A percentile compares a stretch with the other conserved stretches of the same genome.
phyloP scores from a whole-genome alignment of 345 rosid species.

The Dimocarpus longan region DNA sequence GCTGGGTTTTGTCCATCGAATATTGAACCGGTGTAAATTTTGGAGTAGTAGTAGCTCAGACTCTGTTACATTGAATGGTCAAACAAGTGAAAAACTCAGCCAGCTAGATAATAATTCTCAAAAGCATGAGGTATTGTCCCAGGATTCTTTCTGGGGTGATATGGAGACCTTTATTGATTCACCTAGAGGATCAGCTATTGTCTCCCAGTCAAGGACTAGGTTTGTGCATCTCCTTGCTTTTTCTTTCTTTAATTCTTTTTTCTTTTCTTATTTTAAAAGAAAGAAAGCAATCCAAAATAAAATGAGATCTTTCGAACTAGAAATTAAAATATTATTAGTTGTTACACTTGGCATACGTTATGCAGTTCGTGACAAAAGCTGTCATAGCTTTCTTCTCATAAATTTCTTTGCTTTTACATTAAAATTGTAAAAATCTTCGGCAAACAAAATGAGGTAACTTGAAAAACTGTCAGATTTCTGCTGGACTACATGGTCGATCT shows the following conservation, averaged over 20 bases:
- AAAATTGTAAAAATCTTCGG: neutral
- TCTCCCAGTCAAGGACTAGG: constrained; percentile 72
- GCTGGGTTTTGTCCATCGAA: constrained; percentile 37
- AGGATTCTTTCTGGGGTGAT: constrained; percentile 58
- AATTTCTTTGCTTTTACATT: neutral
- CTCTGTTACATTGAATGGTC: constrained; percentile 29
- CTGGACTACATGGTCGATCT: neutral
- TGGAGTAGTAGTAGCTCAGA: constrained; percentile 33
- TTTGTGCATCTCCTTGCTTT: constrained; percentile 25
- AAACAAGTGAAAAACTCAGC: constrained; percentile 27
- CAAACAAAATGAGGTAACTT: neutral
- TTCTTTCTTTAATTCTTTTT: constrained; percentile 12
- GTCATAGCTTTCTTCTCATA: neutral
- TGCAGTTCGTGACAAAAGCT: neutral
- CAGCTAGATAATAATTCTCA: constrained; percentile 23
- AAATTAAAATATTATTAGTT: neutral
- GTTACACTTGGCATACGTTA: neutral
- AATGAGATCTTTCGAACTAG: neutral
- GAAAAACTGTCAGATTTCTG: neutral
- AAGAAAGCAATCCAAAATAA: neutral
- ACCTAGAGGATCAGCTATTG: constrained; percentile 47
- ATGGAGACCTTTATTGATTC: constrained; percentile 60
- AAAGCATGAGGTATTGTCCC: constrained; percentile 41
- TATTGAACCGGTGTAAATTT: constrained; percentile 41
- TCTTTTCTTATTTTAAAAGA: neutral